These are phyloP conservation scores for Lipomyces spencermartinsiae DNA, from an alignment of 805 yeast species.

Conservation along the genomic window DNA sequence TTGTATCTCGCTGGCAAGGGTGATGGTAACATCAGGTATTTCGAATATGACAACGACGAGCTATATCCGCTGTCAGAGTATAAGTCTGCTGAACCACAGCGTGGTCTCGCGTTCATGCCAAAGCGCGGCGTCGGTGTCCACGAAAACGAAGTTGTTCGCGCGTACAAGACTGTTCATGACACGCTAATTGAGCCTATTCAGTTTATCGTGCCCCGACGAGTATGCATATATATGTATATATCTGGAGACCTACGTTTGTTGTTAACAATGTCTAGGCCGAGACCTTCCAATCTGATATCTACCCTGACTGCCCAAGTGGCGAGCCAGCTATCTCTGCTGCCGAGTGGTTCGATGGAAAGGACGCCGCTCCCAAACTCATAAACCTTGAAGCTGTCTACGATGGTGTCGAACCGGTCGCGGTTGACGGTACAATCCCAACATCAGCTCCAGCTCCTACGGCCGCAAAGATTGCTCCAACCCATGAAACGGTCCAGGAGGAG, in stretches of 20 bases:
- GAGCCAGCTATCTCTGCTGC: slow-evolving; percentile 78
- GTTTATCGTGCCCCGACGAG: slow-evolving; percentile 88
- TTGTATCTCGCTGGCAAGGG: slow-evolving; percentile 88
- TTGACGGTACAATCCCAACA: slow-evolving; percentile 25
- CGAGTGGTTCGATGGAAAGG: slow-evolving; percentile 82
- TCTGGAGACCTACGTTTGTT: background rate
- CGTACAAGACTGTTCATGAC: slow-evolving; percentile 89
- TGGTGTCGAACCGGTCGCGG: slow-evolving; percentile 30
- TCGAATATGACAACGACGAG: slow-evolving; percentile 79
- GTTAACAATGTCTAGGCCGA: slow-evolving; percentile 57
- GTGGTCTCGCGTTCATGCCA: slow-evolving; percentile 93
- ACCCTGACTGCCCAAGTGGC: slow-evolving; percentile 85
- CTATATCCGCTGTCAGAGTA: slow-evolving; percentile 86
- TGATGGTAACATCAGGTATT: slow-evolving; percentile 96
- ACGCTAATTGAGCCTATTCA: slow-evolving; percentile 86
- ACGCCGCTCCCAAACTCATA: slow-evolving; percentile 77
- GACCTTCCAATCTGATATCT: slow-evolving; percentile 89
- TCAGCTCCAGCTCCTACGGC: slow-evolving; percentile 25
- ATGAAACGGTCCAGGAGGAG: slow-evolving; percentile 27
- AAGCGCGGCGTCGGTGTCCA: slow-evolving; percentile 76
- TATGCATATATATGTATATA: background rate
- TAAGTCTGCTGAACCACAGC: slow-evolving; percentile 88
- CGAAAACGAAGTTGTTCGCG: slow-evolving; percentile 82
- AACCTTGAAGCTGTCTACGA: slow-evolving; percentile 72
- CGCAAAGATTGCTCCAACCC: slow-evolving; percentile 25